Conservation (phyloP, 352 stramenopile species). For the Lagenidium giganteum region DNA sequence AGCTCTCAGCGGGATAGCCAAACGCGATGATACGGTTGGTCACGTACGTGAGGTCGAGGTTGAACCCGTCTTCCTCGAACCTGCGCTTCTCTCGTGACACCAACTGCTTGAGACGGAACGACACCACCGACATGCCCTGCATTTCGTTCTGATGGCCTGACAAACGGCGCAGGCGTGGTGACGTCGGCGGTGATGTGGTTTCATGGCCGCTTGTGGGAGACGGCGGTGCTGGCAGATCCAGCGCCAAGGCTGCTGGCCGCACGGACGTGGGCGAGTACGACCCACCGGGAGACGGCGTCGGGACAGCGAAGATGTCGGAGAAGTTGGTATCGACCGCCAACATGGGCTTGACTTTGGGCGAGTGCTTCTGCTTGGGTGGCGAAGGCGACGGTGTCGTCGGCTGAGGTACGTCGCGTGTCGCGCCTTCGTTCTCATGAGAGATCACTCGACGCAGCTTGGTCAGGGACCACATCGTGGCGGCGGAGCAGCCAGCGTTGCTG, state of each 20-base stretch:
- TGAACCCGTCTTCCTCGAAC: constrained; percentile 85
- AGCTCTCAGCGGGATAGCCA: constrained; percentile 83
- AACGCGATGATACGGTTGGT: constrained; percentile 83
- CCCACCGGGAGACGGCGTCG: not conserved
- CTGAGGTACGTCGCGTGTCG: no score
- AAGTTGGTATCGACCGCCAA: constrained; percentile 7
- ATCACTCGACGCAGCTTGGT: no score
- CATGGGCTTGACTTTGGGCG: constrained; percentile 12
- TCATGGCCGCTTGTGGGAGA: not conserved
- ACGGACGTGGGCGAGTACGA: constrained; percentile 9
- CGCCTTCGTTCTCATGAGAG: no score
- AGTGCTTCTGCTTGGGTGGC: not conserved
- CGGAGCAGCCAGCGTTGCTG: no score
- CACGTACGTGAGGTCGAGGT: constrained; percentile 91
- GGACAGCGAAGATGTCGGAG: not conserved
- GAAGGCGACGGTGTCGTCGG: not conserved
- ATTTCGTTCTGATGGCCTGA: constrained; percentile 26
- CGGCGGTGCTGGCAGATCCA: constrained; percentile 9
- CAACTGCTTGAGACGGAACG: constrained; percentile 70
- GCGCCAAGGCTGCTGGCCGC: constrained; percentile 8
- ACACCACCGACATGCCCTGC: constrained; percentile 32
- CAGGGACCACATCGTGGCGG: no score
- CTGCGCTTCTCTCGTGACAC: constrained; percentile 90
- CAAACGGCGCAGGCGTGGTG: constrained; percentile 3
- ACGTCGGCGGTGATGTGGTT: not conserved